Evolutionary conservation across 441 rosid genomes (phyloP).

Genomic region (Populus tomentosa): DNA sequence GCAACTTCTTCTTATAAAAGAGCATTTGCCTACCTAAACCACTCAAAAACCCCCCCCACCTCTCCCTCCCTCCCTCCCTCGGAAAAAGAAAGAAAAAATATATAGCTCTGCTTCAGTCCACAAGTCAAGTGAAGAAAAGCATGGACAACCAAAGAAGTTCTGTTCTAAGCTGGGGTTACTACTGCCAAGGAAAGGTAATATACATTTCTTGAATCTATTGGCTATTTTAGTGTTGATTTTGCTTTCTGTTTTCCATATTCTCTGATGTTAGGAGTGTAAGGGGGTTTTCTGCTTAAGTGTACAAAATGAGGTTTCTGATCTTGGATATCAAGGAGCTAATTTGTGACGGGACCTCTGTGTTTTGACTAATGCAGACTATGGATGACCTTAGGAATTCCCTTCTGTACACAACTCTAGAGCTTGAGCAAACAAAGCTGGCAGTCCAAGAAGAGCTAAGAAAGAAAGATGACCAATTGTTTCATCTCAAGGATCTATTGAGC

Average conservation of each 20-base stretch:
- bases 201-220: neutral
- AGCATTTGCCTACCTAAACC: conserved; percentile 10
- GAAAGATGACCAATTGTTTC: conserved; percentile 49
- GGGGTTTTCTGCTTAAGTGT: neutral
- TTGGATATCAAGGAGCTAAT: neutral
- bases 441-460: conserved; percentile 67
- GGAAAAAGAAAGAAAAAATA: neutral
- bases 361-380: conserved; percentile 44
- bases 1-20: conserved; percentile 22
- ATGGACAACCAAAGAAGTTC: conserved; percentile 60
- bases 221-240: neutral
- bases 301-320: neutral
- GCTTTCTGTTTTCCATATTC: neutral
- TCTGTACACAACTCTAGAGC: conserved; percentile 49
- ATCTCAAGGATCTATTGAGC: conserved; percentile 48
- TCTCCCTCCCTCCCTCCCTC: neutral
- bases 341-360: neutral
- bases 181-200: conserved; percentile 72
- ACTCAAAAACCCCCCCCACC: conserved; percentile 20
- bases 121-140: conserved; percentile 4
- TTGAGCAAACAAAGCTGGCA: conserved; percentile 54
- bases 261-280: no score
- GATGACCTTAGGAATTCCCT: conserved; percentile 72
- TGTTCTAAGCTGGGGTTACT: conserved; percentile 52
- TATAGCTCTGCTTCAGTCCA: neutral